A percentile compares a stretch with the other conserved stretches of the same genome.
Evolutionary conservation across 768 basidiomycete genomes (phyloP).

Genomic region (Pisolithus sp.): DNA sequence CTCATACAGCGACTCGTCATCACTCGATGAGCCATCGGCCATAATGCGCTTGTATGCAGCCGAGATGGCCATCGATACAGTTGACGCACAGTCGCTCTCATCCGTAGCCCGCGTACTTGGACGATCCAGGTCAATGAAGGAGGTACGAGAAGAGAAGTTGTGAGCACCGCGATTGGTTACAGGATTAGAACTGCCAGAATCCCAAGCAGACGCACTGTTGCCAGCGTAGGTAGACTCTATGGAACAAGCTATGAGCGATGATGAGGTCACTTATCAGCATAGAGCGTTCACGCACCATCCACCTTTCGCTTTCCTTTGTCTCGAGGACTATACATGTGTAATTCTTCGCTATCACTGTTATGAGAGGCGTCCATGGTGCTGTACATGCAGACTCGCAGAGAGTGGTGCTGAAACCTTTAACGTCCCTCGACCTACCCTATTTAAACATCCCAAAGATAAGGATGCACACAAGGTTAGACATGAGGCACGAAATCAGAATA

Average conservation of each 20-base stretch:
- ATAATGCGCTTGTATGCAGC: not conserved
- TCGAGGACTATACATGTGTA: not conserved
- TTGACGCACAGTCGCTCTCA: not conserved
- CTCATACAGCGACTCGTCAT: not conserved
- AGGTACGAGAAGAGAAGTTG: not conserved
- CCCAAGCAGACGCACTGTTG: no score
- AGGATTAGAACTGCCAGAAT: no score
- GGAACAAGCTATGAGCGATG: no score
- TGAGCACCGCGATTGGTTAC: not conserved
- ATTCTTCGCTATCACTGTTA: not conserved
- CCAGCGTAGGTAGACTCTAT: no score
- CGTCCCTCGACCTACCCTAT: not conserved
- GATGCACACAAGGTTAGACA: not conserved
- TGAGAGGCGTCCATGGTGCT: not conserved
- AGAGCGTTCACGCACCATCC: not conserved
- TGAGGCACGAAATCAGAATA: not conserved
- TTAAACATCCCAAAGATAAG: not conserved
- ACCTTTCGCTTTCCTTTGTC: constrained; percentile 1
- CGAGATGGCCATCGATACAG: not conserved
- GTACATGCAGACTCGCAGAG: no score
- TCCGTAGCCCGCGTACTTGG: not conserved
- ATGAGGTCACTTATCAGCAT: no score
- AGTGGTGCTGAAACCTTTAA: no score
- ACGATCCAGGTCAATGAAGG: not conserved
- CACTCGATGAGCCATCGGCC: not conserved